phyloP scores from a whole-genome alignment of 257 asterid genomes.

The Jasminum sambac region DNA sequence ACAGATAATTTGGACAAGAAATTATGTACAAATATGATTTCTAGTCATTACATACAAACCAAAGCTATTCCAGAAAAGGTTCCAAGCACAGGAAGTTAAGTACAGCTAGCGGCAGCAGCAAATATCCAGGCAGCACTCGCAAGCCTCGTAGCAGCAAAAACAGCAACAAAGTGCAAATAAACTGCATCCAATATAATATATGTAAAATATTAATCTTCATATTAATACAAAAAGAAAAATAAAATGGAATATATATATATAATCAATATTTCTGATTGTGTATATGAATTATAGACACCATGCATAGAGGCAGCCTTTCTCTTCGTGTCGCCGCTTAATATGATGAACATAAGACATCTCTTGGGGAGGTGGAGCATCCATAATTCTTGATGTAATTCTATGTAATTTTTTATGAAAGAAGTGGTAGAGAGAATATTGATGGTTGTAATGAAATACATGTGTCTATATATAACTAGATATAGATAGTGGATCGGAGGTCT shows the following conservation, averaged over 20 bases:
- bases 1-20: too few species aligned
- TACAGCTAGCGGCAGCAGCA: conserved; percentile 30
- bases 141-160: conserved; percentile 42
- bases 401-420: neutral
- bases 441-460: too few species aligned
- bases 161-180: conserved; percentile 44
- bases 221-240: neutral
- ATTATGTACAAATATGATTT: too few species aligned
- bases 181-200: conserved; percentile 34
- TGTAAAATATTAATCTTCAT: neutral
- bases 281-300: conserved; percentile 19
- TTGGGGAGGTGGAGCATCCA: conserved; percentile 34
- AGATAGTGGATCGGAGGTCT: too few species aligned
- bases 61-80: too few species aligned
- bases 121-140: conserved; percentile 40
- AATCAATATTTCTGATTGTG: neutral
- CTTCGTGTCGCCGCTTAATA: conserved; percentile 30
- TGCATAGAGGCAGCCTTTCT: conserved; percentile 40
- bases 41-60: too few species aligned
- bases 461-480: too few species aligned
- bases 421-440: neutral
- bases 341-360: conserved; percentile 35
- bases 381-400: conserved; percentile 1
- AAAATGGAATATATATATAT: neutral
- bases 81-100: neutral